Evolutionary conservation across 352 stramenopile species (phyloP).

Genomic region (Phytophthora pini): DNA sequence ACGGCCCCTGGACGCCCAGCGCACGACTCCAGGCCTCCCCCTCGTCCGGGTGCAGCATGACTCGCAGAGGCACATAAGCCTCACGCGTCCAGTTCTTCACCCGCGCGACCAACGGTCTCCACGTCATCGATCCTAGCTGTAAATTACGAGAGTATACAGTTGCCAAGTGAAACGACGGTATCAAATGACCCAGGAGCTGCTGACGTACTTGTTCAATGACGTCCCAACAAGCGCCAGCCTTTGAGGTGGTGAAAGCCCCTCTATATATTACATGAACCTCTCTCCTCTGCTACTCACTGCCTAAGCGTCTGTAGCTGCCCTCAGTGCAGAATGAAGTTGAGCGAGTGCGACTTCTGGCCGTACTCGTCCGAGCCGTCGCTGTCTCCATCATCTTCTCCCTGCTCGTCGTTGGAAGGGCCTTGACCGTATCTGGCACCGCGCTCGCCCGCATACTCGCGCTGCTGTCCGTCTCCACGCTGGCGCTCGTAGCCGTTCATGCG

Average conservation of each 20-base stretch:
- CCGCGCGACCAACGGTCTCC: slow-evolving; percentile 45
- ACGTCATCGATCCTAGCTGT: slow-evolving; percentile 18
- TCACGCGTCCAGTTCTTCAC: slow-evolving; percentile 52
- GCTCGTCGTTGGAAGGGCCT: slow-evolving; percentile 11
- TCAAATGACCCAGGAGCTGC: not conserved
- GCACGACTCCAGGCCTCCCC: slow-evolving; percentile 22
- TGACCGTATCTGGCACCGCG: slow-evolving; percentile 20
- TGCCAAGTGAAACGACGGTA: slow-evolving; percentile 8
- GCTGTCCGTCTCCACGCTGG: slow-evolving; percentile 16
- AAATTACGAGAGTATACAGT: slow-evolving; percentile 19
- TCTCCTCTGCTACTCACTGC: slow-evolving; percentile 4
- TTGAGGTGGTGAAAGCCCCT: slow-evolving; percentile 23
- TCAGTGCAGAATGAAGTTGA: slow-evolving; percentile 88
- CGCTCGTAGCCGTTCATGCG: slow-evolving; percentile 26
- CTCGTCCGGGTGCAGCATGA: slow-evolving; percentile 50
- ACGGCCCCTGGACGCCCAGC: slow-evolving; percentile 14
- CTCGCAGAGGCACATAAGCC: slow-evolving; percentile 55
- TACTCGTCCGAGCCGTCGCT: slow-evolving; percentile 71
- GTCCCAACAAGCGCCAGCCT: not conserved
- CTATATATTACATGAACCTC: slow-evolving; percentile 40
- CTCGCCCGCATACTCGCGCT: slow-evolving; percentile 24
- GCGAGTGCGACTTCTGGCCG: slow-evolving; percentile 76
- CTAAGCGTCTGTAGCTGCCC: slow-evolving; percentile 3
- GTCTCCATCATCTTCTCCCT: slow-evolving; percentile 37
- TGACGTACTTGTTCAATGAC: slow-evolving; percentile 8